Evolutionary conservation across 768 basidiomycete species (phyloP), one percentile per base, ranked within the genome.

Genomic region (Rickenella mellea): DNA sequence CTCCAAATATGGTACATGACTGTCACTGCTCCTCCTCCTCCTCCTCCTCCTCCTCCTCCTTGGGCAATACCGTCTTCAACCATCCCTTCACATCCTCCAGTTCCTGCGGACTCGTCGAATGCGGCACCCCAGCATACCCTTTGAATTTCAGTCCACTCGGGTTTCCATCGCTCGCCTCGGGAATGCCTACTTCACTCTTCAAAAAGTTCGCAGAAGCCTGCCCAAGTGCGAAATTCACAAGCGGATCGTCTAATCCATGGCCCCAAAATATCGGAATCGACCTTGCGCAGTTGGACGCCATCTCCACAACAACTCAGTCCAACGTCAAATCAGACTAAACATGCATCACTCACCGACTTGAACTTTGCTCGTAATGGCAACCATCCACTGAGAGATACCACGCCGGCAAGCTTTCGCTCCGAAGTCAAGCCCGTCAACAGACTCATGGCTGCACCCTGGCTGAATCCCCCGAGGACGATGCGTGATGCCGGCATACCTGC

Each of bases 401-500:
- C 55, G 4, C 89, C 90, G 2, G 71, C 88, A 12, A 92, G 66
- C 51, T 78, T 79, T 45, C 74, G 65, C 48, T 78, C 75, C 2
- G 66, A 68, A 2, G 76, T 83, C 44, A 93, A 64, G 6, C 78
- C 88, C 3, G 79, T 76, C 38, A 92, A 62, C n/a, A 91, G 65
- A 6, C 79, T 71, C 69, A 93, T 80, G 19, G 80, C 76, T 29
- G 70, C 86, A 27, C 88, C 91, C 58, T 94, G 91, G 46, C 80
- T 83, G 64, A 93, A 94, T 8, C 92, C 92, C 27, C 88, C 90
- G 19, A 97, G 61, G 25, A 94, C 72, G 52, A 94, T 83, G 39
- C 83, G 75, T 42, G 70, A 67, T 20, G 81, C 63, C 7, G 77
- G 70, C 40, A 83, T 76, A 26, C 86, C 86, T 6, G 70, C 67